A percentile compares a stretch with the other conserved stretches of the same genome.
Conservation (phyloP, 192 early-diverging fungal genomes). For the Coemansia sp. region DNA sequence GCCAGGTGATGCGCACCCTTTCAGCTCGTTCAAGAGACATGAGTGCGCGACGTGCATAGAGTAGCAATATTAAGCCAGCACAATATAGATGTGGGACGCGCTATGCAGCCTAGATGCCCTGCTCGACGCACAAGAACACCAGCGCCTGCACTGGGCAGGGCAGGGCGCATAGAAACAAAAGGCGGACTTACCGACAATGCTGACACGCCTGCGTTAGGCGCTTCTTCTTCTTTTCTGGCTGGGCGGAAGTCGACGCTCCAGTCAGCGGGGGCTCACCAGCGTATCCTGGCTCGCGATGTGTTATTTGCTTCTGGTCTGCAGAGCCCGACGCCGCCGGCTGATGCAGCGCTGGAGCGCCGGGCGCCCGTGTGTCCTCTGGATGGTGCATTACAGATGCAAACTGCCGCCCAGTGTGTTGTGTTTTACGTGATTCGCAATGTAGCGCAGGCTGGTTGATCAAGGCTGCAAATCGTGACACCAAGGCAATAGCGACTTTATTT, state of each 20-base stretch:
- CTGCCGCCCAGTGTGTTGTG: background rate
- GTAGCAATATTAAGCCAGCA: background rate
- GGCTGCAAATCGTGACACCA: background rate
- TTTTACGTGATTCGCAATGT: background rate
- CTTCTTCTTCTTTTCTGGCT: constrained; percentile 48
- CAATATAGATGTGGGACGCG: background rate
- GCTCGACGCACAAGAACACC: background rate
- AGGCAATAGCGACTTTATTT: background rate
- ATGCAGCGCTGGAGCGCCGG: constrained; percentile 7
- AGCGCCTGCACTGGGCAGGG: background rate
- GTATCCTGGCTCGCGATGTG: background rate
- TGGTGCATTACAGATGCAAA: constrained; percentile 1
- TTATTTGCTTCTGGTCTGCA: constrained; percentile 2
- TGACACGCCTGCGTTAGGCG: constrained; percentile 54
- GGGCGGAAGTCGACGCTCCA: constrained; percentile 4
- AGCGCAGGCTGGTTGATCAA: background rate
- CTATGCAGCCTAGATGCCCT: background rate
- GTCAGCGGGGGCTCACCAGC: constrained; percentile 10
- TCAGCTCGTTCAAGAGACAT: background rate
- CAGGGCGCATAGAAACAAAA: background rate
- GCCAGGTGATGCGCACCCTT: background rate
- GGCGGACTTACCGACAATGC: constrained; percentile 45
- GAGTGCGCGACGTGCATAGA: constrained; percentile 2
- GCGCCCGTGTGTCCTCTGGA: background rate
- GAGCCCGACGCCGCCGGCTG: constrained; percentile 8